Conservation (phyloP, 2,329 filamentous ascomycete genomes). For the Xylaria hypoxylon region DNA sequence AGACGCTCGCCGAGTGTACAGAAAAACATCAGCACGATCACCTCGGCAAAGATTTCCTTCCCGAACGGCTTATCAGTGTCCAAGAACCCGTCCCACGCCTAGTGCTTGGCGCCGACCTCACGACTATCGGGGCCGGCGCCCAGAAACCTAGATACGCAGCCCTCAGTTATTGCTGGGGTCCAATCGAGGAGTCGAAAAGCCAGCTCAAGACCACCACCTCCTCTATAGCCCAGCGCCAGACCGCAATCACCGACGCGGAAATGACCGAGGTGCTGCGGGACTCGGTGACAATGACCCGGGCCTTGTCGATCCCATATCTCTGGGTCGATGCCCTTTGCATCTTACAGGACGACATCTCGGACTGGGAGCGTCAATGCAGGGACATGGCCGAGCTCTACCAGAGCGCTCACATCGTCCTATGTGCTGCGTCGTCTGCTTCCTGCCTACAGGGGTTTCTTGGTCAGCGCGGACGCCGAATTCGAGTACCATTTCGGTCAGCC, state of each 20-base stretch:
- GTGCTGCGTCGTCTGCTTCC: constrained; percentile 14
- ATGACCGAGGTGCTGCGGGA: constrained; percentile 10
- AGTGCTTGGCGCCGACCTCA: not conserved
- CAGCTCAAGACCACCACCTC: constrained; percentile 1
- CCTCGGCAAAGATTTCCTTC: not conserved
- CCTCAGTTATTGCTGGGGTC: constrained; percentile 7
- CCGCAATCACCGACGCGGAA: not conserved
- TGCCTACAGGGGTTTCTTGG: constrained; percentile 14
- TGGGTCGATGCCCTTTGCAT: constrained; percentile 28
- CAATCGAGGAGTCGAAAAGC: not conserved
- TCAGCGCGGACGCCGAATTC: not conserved
- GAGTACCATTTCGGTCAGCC: not conserved
- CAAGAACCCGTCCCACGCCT: not conserved
- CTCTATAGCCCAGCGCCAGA: constrained; percentile 8
- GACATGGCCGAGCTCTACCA: constrained; percentile 16
- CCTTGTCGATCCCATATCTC: constrained; percentile 20
- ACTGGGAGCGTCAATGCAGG: constrained; percentile 19
- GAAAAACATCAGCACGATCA: constrained; percentile 7
- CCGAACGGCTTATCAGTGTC: not conserved
- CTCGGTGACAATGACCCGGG: not conserved
- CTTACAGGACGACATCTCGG: constrained; percentile 19
- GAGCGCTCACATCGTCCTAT: constrained; percentile 17
- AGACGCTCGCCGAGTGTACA: not conserved
- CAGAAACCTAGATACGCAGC: constrained; percentile 5
- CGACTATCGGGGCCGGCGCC: not conserved